Percentiles rank a stretch among this genome's conserved stretches.
phyloP scores from a whole-genome alignment of 2,329 filamentous ascomycete genomes.

The Aspergillus sp. region DNA sequence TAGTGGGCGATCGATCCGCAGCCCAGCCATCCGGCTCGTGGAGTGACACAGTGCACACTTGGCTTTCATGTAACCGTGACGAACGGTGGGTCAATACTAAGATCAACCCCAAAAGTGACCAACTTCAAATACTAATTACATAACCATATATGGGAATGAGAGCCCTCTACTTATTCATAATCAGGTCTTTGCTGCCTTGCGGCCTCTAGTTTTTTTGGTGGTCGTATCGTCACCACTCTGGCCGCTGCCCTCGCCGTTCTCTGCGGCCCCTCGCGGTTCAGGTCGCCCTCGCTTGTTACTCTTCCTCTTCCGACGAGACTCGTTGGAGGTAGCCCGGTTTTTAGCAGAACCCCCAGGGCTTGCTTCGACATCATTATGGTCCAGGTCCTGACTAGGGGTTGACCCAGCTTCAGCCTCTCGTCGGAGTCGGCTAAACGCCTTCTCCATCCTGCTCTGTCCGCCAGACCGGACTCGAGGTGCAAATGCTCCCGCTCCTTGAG shows the following conservation, averaged over 20 bases:
- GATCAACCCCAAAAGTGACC: neutral
- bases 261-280: constrained; percentile 1
- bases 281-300: constrained; percentile 18
- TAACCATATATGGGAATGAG: neutral
- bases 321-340: neutral
- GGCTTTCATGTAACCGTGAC: constrained; percentile 15
- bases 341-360: constrained; percentile 2
- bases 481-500: constrained; percentile 60
- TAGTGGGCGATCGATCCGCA: constrained; percentile 1
- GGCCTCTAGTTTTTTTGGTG: constrained; percentile 29
- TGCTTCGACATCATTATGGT: neutral
- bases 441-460: constrained; percentile 72
- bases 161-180: neutral
- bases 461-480: constrained; percentile 65
- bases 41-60: constrained; percentile 6
- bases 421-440: constrained; percentile 68
- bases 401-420: constrained; percentile 48
- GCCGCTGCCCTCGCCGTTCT: neutral
- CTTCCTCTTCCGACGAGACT: constrained; percentile 12
- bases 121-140: constrained; percentile 7
- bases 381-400: constrained; percentile 14
- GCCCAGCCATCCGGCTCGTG: constrained; percentile 4
- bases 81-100: constrained; percentile 15
- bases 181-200: constrained; percentile 8
- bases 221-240: constrained; percentile 14